These are phyloP conservation scores for Scutellaria barbata DNA, from an alignment of 257 asterid genomes.

Conservation along the genomic window DNA sequence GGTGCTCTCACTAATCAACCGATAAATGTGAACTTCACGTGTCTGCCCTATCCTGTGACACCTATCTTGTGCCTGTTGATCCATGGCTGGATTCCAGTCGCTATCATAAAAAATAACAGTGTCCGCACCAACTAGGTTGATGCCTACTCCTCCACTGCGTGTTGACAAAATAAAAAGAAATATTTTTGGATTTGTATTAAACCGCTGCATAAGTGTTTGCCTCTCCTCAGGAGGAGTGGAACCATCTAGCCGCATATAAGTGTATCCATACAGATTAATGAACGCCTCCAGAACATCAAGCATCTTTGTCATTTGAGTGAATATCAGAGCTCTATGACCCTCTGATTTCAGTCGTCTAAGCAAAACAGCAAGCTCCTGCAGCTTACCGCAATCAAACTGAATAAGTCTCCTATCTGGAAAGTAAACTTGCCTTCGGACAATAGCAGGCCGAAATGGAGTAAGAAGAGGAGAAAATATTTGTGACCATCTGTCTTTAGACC, in stretches of 20 bases:
- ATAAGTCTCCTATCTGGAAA: conserved; percentile 97
- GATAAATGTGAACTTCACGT: conserved; percentile 94
- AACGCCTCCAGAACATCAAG: conserved; percentile 98
- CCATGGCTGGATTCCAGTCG: conserved; percentile 99
- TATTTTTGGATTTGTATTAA: conserved; percentile 87
- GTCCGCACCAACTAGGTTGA: conserved; percentile 98
- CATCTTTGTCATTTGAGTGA: conserved; percentile 99
- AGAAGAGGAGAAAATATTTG: conserved; percentile 68
- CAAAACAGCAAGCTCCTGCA: conserved; percentile 90
- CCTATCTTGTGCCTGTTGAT: conserved; percentile 99
- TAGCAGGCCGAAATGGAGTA: conserved; percentile 93
- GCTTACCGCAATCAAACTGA: conserved; percentile 98
- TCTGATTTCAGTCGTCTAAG: conserved; percentile 87
- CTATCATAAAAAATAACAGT: conserved; percentile 97
- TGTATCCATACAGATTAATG: conserved; percentile 92
- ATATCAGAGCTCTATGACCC: conserved; percentile 97
- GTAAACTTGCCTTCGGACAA: conserved; percentile 96
- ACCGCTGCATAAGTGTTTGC: conserved; percentile 98
- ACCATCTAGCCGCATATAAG: conserved; percentile 98
- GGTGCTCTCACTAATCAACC: conserved; percentile 97
- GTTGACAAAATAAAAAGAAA: conserved; percentile 96
- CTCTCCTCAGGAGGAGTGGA: conserved; percentile 98
- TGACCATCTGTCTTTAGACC: conserved; percentile 61
- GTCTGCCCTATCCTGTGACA: conserved; percentile 99
- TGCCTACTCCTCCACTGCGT: conserved; percentile 99